These are phyloP conservation scores for Phytophthora boehmeriae DNA, from an alignment of 352 stramenopile species.

Conservation along the genomic window DNA sequence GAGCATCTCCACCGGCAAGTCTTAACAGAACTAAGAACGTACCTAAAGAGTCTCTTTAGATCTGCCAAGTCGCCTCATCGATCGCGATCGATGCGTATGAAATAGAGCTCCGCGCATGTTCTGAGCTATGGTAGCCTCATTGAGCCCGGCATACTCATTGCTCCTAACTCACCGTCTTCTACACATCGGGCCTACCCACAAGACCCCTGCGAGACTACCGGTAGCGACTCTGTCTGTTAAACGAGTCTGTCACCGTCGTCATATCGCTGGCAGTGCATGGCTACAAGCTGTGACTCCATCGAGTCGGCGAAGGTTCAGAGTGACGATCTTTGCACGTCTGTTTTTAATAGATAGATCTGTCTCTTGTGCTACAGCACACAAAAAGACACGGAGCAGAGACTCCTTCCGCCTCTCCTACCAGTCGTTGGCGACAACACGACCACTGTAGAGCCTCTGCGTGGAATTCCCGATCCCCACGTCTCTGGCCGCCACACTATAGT, in stretches of 20 bases:
- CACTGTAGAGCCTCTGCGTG: too few relatives aligned
- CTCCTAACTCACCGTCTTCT: neutral
- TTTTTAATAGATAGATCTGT: slow-evolving; percentile 31
- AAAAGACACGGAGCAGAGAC: slow-evolving; percentile 27
- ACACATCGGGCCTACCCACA: too few relatives aligned
- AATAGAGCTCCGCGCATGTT: neutral
- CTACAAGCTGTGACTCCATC: neutral
- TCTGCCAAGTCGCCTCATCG: neutral
- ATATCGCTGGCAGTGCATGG: neutral
- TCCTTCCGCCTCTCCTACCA: slow-evolving; percentile 13
- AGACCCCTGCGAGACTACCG: too few relatives aligned
- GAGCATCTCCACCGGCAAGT: too few relatives aligned
- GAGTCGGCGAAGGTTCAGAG: neutral
- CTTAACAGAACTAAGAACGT: too few relatives aligned
- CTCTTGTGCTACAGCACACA: slow-evolving; percentile 23
- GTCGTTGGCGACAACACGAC: too few relatives aligned
- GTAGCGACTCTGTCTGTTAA: too few relatives aligned
- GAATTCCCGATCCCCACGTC: slow-evolving; percentile 3
- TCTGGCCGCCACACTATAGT: slow-evolving; percentile 21
- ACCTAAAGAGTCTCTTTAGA: too few relatives aligned
- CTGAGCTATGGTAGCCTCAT: neutral
- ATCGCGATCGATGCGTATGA: neutral
- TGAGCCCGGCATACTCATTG: neutral
- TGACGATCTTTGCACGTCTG: slow-evolving; percentile 6
- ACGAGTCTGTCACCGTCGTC: neutral